Conservation (phyloP, 371 early-diverging fungal species). For the Cokeromyces recurvatus region DNA sequence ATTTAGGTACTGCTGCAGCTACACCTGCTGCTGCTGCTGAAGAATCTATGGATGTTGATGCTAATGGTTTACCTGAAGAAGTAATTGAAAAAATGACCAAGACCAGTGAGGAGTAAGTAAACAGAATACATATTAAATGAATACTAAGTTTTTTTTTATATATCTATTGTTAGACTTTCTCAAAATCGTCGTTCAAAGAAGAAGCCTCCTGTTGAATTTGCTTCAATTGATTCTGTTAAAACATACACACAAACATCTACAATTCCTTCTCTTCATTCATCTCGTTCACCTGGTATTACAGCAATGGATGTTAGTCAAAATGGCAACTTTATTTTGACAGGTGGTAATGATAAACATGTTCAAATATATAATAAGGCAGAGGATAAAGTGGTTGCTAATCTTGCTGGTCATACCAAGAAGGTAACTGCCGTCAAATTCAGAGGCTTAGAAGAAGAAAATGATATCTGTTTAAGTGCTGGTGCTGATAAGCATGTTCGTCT, state of each 20-base stretch:
- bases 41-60: slow-evolving; percentile 66
- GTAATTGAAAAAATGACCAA: slow-evolving; percentile 56
- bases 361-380: slow-evolving; percentile 60
- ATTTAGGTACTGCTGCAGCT: slow-evolving; percentile 49
- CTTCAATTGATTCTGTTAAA: slow-evolving; percentile 63
- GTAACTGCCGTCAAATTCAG: slow-evolving; percentile 69
- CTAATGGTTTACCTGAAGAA: slow-evolving; percentile 41
- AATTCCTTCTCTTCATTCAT: slow-evolving; percentile 68
- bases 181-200: slow-evolving; percentile 74
- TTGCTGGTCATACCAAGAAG: slow-evolving; percentile 81
- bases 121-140: not conserved
- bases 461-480: slow-evolving; percentile 67
- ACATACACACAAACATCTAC: slow-evolving; percentile 48
- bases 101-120: slow-evolving; percentile 50
- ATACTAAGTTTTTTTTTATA: no score
- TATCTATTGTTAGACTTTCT: slow-evolving; percentile 63
- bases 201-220: slow-evolving; percentile 74
- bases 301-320: slow-evolving; percentile 61
- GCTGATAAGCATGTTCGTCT: slow-evolving; percentile 82
- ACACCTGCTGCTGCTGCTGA: slow-evolving; percentile 35
- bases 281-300: slow-evolving; percentile 77
- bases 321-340: slow-evolving; percentile 69
- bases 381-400: slow-evolving; percentile 63
- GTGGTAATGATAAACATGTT: slow-evolving; percentile 78
- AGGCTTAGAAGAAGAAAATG: slow-evolving; percentile 44